Percentiles rank a stretch among this genome's conserved stretches.
Evolutionary conservation across 2,329 filamentous ascomycete species (phyloP).

Genomic region (Penicillium oxalicum): DNA sequence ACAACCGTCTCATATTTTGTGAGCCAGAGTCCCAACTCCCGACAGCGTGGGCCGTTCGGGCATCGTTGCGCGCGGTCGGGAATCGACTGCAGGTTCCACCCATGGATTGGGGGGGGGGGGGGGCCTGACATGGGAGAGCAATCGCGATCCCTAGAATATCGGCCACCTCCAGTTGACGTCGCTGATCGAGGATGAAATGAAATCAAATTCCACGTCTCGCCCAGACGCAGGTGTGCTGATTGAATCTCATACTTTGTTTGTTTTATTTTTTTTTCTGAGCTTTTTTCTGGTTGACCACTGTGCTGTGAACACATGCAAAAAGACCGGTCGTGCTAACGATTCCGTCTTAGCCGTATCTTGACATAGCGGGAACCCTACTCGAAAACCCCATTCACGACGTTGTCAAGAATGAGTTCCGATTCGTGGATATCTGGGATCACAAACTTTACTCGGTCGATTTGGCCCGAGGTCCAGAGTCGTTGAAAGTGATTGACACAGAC

Average conservation of each 20-base stretch:
- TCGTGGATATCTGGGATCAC: slow-evolving; percentile 68
- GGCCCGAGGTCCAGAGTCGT: slow-evolving; percentile 54
- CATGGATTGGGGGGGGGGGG: too few relatives aligned
- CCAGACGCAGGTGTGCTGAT: too few relatives aligned
- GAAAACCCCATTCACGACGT: slow-evolving; percentile 39
- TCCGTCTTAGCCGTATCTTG: slow-evolving; percentile 33
- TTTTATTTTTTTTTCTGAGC: background rate
- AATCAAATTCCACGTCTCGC: too few relatives aligned
- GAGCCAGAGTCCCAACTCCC: too few relatives aligned
- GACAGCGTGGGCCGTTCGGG: too few relatives aligned
- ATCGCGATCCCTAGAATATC: too few relatives aligned
- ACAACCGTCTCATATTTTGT: too few relatives aligned
- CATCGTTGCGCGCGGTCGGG: background rate
- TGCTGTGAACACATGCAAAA: too few relatives aligned
- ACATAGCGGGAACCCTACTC: slow-evolving; percentile 34
- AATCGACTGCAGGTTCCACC: background rate
- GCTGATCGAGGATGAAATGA: too few relatives aligned
- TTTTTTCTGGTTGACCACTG: background rate
- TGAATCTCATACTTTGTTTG: background rate
- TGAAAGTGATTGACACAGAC: slow-evolving; percentile 52
- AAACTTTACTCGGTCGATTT: slow-evolving; percentile 68
- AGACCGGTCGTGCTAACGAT: background rate
- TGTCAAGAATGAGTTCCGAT: slow-evolving; percentile 37
- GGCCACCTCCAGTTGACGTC: too few relatives aligned
- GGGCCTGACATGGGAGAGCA: too few relatives aligned